Evolutionary conservation across 768 basidiomycete genomes (phyloP), one percentile per base, ranked within the genome.

Genomic region (Favolaschia claudopus): DNA sequence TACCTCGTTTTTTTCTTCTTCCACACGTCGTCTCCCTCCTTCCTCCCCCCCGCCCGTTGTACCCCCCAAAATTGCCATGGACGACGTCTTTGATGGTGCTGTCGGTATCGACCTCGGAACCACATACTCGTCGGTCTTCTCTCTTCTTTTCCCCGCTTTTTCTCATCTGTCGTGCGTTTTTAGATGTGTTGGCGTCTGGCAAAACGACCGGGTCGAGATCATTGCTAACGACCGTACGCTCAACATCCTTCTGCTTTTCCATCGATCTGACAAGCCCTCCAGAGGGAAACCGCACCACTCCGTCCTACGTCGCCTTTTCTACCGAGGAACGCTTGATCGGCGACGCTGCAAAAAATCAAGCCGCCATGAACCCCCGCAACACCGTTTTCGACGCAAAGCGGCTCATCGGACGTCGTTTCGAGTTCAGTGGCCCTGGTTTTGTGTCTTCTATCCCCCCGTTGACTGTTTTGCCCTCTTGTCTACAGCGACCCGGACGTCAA

Each of bases 331-430:
- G 95, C 82, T 79, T 96, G 77, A 99, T 99, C 74, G 96, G 97
- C 75, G 96, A 99, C 87, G 95, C 95, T 70, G 96, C 95, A 62
- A 96, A 96, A 79, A 97, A 97, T 77, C 96, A 99, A 85, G 93
- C 93, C 59, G 97, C 97, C 67, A 99, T 99, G 97, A 99, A 99
- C 87, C 97, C 97, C 64, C 85, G 84, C 72, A 98, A 98, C 86
- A 99, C 97, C 67, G 92, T 99, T 76, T 99, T 99, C 78, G 96
- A 99, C 76, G 96, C 96, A 61, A 98, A 99, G 82, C 96, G 96
- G 78, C 88, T 99, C 72, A 99, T 99, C 71, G 96, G 97, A 71
- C 93, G 96, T 67, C 89, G 95, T 70, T 99, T 89, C 74, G 96
- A 98, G 93, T 92, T 24, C 17, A 32, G 53, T 19, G 37, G 38